phyloP scores from a whole-genome alignment of 257 asterid species.

The Solanum rostratum region DNA sequence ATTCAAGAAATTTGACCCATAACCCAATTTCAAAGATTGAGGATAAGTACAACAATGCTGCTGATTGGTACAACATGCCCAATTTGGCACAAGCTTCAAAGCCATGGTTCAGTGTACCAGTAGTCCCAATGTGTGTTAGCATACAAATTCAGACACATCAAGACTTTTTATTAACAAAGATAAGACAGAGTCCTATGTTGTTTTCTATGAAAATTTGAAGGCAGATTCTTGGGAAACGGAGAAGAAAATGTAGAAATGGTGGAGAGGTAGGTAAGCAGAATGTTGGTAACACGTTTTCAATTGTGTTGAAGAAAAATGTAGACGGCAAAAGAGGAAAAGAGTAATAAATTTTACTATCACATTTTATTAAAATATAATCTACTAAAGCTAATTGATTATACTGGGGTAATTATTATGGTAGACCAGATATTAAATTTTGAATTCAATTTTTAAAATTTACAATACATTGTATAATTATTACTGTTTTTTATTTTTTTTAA shows the following conservation, averaged over 20 bases:
- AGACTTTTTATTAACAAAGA: neutral
- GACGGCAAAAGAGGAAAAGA: neutral
- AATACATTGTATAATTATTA: neutral
- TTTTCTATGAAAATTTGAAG: neutral
- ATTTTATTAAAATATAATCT: neutral
- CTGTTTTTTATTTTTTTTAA: too few species aligned
- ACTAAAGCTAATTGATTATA: neutral
- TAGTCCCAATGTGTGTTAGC: constrained; percentile 9
- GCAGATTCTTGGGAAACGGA: neutral
- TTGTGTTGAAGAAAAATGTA: neutral
- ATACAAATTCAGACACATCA: constrained; percentile 26
- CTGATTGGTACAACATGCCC: constrained; percentile 19
- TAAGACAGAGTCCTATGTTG: neutral
- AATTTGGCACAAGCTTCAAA: constrained; percentile 31
- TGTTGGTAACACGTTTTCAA: constrained; percentile 23
- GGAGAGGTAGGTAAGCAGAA: constrained; percentile 24
- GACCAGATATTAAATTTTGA: neutral
- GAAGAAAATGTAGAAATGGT: constrained; percentile 2
- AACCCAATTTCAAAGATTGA: constrained; percentile 15
- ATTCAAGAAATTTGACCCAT: constrained; percentile 23
- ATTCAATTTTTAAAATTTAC: neutral
- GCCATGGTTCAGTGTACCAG: constrained; percentile 28
- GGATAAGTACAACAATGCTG: constrained; percentile 3
- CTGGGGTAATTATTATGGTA: neutral
- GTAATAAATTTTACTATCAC: neutral